Percentiles rank a stretch among this genome's conserved stretches.
phyloP scores from a whole-genome alignment of 2,329 filamentous ascomycete genomes.

The Epichloe coenophiala region DNA sequence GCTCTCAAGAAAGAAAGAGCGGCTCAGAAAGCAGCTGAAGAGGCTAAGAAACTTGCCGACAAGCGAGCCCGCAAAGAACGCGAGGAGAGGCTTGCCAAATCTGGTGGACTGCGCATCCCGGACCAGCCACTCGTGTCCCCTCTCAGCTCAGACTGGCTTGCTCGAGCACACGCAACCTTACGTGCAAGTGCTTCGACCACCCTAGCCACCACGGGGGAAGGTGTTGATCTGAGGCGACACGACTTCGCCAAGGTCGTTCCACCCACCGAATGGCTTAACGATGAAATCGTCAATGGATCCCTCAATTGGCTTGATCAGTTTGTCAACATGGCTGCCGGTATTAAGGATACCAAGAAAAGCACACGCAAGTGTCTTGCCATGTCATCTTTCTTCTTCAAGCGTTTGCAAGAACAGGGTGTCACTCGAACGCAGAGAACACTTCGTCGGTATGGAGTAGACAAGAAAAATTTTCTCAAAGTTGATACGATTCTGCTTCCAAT shows the following conservation, averaged over 20 bases:
- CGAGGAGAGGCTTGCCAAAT: slow-evolving; percentile 15
- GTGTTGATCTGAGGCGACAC: slow-evolving; percentile 34
- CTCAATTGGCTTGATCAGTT: slow-evolving; percentile 46
- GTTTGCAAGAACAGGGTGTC: slow-evolving; percentile 34
- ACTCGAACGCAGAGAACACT: slow-evolving; percentile 39
- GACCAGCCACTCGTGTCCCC: slow-evolving; percentile 14
- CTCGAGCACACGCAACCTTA: slow-evolving; percentile 17
- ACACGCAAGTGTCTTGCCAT: slow-evolving; percentile 48
- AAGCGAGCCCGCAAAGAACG: slow-evolving; percentile 6
- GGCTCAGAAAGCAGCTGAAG: slow-evolving; percentile 13
- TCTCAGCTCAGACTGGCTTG: slow-evolving; percentile 16
- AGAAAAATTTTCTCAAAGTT: slow-evolving; percentile 48
- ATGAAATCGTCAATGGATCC: slow-evolving; percentile 59
- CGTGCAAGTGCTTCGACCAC: slow-evolving; percentile 19
- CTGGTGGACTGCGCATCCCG: slow-evolving; percentile 19
- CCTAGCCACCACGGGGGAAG: slow-evolving; percentile 34
- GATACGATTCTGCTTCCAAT: slow-evolving; percentile 60
- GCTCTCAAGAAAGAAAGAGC: slow-evolving; percentile 7
- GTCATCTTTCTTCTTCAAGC: slow-evolving; percentile 53
- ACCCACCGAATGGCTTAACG: slow-evolving; percentile 55
- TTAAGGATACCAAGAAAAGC: slow-evolving; percentile 29
- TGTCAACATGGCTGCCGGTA: slow-evolving; percentile 43
- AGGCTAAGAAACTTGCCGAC: slow-evolving; percentile 14
- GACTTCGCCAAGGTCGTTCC: slow-evolving; percentile 52
- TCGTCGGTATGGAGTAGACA: slow-evolving; percentile 40